Evolutionary conservation across 345 rosid species (phyloP).

Genomic region (Triadica sebifera): DNA sequence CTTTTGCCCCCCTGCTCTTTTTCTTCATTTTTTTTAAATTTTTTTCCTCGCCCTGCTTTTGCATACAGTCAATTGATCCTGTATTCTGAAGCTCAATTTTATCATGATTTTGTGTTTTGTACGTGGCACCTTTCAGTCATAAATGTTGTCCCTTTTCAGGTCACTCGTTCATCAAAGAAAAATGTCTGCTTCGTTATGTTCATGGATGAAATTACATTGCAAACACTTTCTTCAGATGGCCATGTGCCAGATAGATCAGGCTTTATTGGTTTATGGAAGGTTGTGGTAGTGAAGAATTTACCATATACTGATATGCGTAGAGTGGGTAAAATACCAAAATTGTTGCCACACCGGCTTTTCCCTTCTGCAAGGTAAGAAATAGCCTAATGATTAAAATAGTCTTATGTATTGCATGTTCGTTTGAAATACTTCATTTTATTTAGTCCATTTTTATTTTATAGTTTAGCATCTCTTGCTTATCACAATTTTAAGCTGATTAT

Average conservation of each 20-base stretch:
- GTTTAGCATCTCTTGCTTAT: background rate
- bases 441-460: background rate
- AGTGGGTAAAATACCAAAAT: constrained; percentile 93
- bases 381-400: constrained; percentile 3
- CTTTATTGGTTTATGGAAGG: constrained; percentile 90
- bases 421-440: background rate
- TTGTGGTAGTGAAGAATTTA: constrained; percentile 83
- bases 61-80: background rate
- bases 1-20: too few relatives aligned
- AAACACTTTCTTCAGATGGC: constrained; percentile 76
- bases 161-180: constrained; percentile 80
- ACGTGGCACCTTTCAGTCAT: background rate
- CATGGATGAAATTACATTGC: constrained; percentile 74
- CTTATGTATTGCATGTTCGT: background rate
- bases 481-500: background rate
- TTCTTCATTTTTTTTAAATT: too few relatives aligned
- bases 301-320: constrained; percentile 91
- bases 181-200: constrained; percentile 98
- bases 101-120: background rate
- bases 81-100: background rate
- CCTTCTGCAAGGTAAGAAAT: constrained; percentile 88
- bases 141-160: constrained; percentile 45
- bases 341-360: constrained; percentile 85
- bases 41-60: background rate
- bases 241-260: constrained; percentile 71